Conservation (phyloP, 768 basidiomycete species). For the Boletus sp. region DNA sequence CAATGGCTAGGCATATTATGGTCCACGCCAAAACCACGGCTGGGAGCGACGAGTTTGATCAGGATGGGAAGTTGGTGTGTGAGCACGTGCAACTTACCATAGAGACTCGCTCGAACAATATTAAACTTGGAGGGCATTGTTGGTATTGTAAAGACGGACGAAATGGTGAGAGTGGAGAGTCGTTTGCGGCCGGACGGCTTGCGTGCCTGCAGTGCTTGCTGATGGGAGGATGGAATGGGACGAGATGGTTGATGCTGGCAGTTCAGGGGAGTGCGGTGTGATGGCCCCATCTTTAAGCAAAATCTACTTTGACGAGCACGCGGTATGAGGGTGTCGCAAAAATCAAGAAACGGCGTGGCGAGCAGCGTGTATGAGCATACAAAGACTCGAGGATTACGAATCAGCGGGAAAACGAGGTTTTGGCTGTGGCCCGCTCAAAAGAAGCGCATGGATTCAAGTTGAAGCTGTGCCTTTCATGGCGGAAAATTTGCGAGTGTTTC, state of each 20-base stretch:
- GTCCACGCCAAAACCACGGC: constrained; percentile 72
- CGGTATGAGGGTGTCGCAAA: constrained; percentile 26
- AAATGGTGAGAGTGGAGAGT: constrained; percentile 29
- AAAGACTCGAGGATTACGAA: constrained; percentile 10
- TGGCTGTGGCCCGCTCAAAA: constrained; percentile 24
- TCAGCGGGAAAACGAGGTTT: constrained; percentile 29
- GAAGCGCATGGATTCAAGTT: constrained; percentile 15
- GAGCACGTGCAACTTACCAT: constrained; percentile 45
- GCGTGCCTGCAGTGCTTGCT: constrained; percentile 22
- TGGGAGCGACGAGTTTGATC: constrained; percentile 25
- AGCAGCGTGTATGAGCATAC: constrained; percentile 22
- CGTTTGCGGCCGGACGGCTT: constrained; percentile 36
- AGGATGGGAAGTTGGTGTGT: neutral
- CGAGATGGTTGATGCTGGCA: constrained; percentile 27
- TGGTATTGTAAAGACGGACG: constrained; percentile 31
- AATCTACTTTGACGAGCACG: constrained; percentile 25
- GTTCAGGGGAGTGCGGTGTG: constrained; percentile 23
- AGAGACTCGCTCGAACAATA: constrained; percentile 63
- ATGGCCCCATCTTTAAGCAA: constrained; percentile 30
- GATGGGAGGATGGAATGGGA: constrained; percentile 18
- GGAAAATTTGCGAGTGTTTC: constrained; percentile 17
- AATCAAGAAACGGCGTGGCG: constrained; percentile 31
- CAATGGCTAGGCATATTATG: constrained; percentile 75
- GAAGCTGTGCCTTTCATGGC: constrained; percentile 21
- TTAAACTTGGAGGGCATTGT: constrained; percentile 74